Conservation (phyloP, 108 stramenopile species). For the Nitzschia palea region DNA sequence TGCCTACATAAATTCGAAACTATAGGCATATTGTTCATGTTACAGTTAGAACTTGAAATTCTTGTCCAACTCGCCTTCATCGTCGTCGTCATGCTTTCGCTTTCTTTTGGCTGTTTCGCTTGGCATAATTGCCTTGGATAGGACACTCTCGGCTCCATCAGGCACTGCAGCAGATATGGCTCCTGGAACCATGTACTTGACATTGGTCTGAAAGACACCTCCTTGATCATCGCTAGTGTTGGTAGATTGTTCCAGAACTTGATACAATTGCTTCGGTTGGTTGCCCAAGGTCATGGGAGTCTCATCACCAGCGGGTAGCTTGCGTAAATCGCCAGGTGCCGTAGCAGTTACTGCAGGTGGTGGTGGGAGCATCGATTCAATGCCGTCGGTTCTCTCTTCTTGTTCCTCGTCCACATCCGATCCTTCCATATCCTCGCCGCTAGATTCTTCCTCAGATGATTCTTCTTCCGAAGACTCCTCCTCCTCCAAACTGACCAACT, state of each 20-base stretch:
- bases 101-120: constrained; percentile 45
- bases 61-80: constrained; percentile 75
- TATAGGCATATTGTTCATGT: no score
- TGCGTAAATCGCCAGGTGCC: constrained; percentile 63
- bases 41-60: constrained; percentile 92
- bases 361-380: constrained; percentile 65
- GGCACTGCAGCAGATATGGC: constrained; percentile 38
- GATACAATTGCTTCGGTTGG: constrained; percentile 79
- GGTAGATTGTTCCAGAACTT: constrained; percentile 62
- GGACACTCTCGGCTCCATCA: constrained; percentile 75
- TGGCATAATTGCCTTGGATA: constrained; percentile 63
- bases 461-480: constrained; percentile 77
- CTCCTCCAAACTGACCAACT: constrained; percentile 55
- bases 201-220: constrained; percentile 76
- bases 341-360: constrained; percentile 23
- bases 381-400: constrained; percentile 49
- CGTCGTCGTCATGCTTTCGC: constrained; percentile 73
- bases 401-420: constrained; percentile 54
- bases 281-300: constrained; percentile 51
- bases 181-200: constrained; percentile 73
- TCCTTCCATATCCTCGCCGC: constrained; percentile 59
- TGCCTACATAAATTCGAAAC: no score
- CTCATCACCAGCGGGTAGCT: constrained; percentile 68
- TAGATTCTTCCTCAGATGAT: constrained; percentile 49
- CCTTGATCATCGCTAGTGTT: constrained; percentile 47